Percentiles rank a stretch among this genome's conserved stretches.
Evolutionary conservation across 805 yeast genomes (phyloP).

Genomic region (Metschnikowia orientalis): DNA sequence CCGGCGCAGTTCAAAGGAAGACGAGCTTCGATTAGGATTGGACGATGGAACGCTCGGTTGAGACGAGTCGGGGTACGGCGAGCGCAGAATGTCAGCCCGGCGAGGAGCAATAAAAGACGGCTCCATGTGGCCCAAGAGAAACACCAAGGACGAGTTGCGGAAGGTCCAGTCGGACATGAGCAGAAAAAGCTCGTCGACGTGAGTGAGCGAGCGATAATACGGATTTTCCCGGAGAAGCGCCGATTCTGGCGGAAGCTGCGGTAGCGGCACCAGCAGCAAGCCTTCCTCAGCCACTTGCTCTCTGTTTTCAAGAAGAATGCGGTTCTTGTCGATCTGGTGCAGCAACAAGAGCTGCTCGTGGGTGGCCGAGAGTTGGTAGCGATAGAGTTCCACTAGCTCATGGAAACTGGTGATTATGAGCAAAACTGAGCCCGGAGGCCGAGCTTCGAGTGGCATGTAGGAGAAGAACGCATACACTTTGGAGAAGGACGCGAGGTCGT

Average conservation of each 20-base stretch:
- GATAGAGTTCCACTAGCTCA: constrained; percentile 33
- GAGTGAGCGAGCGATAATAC: constrained; percentile 26
- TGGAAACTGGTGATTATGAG: constrained; percentile 31
- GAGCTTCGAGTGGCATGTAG: constrained; percentile 9
- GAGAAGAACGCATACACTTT: constrained; percentile 21
- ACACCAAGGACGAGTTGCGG: constrained; percentile 23
- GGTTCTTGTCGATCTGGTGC: constrained; percentile 28
- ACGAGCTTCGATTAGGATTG: not conserved
- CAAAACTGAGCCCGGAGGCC: constrained; percentile 14
- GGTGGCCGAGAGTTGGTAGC: constrained; percentile 28
- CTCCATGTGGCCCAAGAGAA: constrained; percentile 31
- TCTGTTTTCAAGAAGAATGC: constrained; percentile 17
- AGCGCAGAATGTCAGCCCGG: not conserved
- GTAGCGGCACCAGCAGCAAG: constrained; percentile 18
- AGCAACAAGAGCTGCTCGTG: constrained; percentile 33
- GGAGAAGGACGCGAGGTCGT: constrained; percentile 26
- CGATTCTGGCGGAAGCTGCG: constrained; percentile 27
- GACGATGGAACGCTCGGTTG: constrained; percentile 4
- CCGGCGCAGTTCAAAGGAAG: constrained; percentile 2
- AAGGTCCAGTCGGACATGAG: constrained; percentile 22
- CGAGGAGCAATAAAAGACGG: constrained; percentile 19
- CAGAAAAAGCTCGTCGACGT: constrained; percentile 25
- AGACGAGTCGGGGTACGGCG: constrained; percentile 3
- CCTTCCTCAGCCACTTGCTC: constrained; percentile 24
- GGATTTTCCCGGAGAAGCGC: constrained; percentile 30